Conservation (phyloP, 192 early-diverging fungal genomes). For the Podila verticillata region DNA sequence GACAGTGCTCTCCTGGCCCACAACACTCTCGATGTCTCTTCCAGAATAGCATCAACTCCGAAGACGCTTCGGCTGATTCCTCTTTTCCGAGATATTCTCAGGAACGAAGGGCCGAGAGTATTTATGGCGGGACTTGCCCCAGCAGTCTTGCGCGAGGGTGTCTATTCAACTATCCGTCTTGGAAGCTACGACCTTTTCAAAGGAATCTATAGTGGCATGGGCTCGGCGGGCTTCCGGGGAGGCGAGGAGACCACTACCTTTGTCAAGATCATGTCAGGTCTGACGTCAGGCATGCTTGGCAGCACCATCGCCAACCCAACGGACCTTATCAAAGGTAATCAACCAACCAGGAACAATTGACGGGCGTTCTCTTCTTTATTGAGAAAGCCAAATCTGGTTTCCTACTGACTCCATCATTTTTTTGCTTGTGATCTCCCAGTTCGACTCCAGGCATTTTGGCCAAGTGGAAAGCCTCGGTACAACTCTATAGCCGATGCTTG, state of each 20-base stretch:
- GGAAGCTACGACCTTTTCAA: constrained; percentile 54
- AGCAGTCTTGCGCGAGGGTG: constrained; percentile 43
- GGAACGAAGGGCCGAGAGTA: constrained; percentile 38
- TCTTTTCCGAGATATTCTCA: constrained; percentile 27
- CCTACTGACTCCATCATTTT: neutral
- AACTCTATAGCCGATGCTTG: constrained; percentile 33
- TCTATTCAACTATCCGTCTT: constrained; percentile 51
- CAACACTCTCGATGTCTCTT: neutral
- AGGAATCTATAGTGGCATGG: constrained; percentile 31
- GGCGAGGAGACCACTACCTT: constrained; percentile 35
- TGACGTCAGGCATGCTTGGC: constrained; percentile 49
- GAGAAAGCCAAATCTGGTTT: too few relatives aligned
- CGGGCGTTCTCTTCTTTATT: neutral
- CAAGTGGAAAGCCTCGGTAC: constrained; percentile 46
- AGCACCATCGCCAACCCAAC: constrained; percentile 53
- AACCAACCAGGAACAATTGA: too few relatives aligned
- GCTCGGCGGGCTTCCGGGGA: constrained; percentile 9
- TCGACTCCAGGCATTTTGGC: constrained; percentile 48
- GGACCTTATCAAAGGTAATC: constrained; percentile 50
- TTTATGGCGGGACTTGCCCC: constrained; percentile 44
- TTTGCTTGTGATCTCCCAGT: constrained; percentile 10
- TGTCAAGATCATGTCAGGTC: constrained; percentile 40
- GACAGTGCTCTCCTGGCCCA: constrained; percentile 17
- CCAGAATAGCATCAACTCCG: neutral
- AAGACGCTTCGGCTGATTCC: constrained; percentile 28